Percentiles rank a stretch among this genome's conserved stretches.
Evolutionary conservation across 2,329 filamentous ascomycete genomes (phyloP).

Genomic region (Arthrobotrys conoides): DNA sequence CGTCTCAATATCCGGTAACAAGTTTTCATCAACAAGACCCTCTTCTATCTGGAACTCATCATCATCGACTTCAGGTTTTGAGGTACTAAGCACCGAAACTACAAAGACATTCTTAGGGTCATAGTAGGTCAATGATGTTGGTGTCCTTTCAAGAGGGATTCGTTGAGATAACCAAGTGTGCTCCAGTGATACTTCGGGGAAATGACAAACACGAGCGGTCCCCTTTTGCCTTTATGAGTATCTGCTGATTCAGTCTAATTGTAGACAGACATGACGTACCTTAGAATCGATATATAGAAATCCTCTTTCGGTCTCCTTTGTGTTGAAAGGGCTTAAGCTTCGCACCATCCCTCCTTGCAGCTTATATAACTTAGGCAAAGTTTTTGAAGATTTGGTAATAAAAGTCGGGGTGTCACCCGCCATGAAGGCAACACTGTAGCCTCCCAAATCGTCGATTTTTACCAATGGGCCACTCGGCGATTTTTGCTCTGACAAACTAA

Average conservation of each 20-base stretch:
- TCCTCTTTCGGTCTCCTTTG: constrained; percentile 80
- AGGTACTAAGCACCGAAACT: constrained; percentile 71
- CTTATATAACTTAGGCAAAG: constrained; percentile 80
- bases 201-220: constrained; percentile 79
- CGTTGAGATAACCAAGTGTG: constrained; percentile 82
- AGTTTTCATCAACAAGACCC: constrained; percentile 68
- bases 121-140: constrained; percentile 83
- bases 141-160: constrained; percentile 78
- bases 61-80: constrained; percentile 47
- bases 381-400: constrained; percentile 84
- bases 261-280: constrained; percentile 65
- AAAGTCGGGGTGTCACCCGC: constrained; percentile 85
- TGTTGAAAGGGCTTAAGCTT: constrained; percentile 82
- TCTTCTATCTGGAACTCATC: constrained; percentile 60
- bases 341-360: constrained; percentile 78
- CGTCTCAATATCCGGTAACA: constrained; percentile 78
- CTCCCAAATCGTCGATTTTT: constrained; percentile 76
- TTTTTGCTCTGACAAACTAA: constrained; percentile 65
- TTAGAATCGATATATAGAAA: constrained; percentile 83
- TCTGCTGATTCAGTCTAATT: background rate
- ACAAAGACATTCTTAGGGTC: constrained; percentile 81
- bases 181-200: constrained; percentile 81
- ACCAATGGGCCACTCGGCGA: constrained; percentile 72
- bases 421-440: constrained; percentile 85
- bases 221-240: constrained; percentile 69